phyloP scores from a whole-genome alignment of 2,329 filamentous ascomycete species.

The Aspergillus intermedius region DNA sequence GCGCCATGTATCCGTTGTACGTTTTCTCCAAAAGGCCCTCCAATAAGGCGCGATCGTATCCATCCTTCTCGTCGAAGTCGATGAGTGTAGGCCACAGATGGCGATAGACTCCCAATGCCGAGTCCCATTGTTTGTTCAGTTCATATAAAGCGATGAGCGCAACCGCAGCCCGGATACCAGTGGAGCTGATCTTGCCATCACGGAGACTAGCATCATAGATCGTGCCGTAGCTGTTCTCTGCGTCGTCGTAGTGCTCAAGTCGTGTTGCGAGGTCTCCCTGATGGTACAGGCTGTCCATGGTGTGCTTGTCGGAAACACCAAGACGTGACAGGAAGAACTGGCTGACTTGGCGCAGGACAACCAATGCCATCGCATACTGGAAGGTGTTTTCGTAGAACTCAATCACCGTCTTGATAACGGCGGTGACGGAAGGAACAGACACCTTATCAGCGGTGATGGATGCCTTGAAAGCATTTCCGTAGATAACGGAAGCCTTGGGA shows the following conservation, averaged over 20 bases:
- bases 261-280: conserved; percentile 43
- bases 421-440: conserved; percentile 23
- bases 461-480: conserved; percentile 29
- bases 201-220: conserved; percentile 36
- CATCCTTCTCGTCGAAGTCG: conserved; percentile 35
- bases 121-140: conserved; percentile 38
- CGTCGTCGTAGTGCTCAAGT: conserved; percentile 28
- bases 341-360: conserved; percentile 25
- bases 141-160: conserved; percentile 43
- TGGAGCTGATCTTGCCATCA: conserved; percentile 24
- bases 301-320: conserved; percentile 36
- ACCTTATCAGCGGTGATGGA: conserved; percentile 26
- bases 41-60: conserved; percentile 28
- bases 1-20: conserved; percentile 43
- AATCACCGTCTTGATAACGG: conserved; percentile 29
- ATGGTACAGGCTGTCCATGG: conserved; percentile 44
- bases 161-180: conserved; percentile 43
- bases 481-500: conserved; percentile 21
- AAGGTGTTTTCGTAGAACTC: conserved; percentile 33
- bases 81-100: conserved; percentile 45
- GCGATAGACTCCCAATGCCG: conserved; percentile 42
- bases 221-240: conserved; percentile 39
- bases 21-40: conserved; percentile 42
- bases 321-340: conserved; percentile 26
- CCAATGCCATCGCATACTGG: conserved; percentile 28